A percentile compares a stretch with the other conserved stretches of the same genome.
Evolutionary conservation across 202 grass and related monocot species (phyloP).

Genomic region (Panicum hallii): DNA sequence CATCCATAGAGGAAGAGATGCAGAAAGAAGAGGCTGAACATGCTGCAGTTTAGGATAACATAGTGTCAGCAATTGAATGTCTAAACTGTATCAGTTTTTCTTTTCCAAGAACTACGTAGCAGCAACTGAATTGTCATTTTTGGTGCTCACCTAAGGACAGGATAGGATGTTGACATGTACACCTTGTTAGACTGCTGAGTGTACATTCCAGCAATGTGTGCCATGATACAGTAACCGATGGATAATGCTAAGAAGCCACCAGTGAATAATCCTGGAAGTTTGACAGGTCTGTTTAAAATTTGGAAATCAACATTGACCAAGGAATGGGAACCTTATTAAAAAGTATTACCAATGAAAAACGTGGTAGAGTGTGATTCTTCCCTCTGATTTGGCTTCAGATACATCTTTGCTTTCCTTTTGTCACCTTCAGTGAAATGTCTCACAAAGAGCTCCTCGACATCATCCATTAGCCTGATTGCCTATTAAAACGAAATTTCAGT

Average conservation of each 20-base stretch:
- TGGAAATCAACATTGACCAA: constrained; percentile 17
- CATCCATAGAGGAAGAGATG: constrained; percentile 83
- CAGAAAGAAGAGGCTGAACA: constrained; percentile 87
- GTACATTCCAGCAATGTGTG: constrained; percentile 75
- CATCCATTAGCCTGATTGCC: constrained; percentile 77
- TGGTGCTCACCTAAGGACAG: constrained; percentile 65
- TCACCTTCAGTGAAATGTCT: constrained; percentile 68
- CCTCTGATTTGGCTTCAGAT: constrained; percentile 67
- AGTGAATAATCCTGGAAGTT: constrained; percentile 66
- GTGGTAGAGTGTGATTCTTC: constrained; percentile 74
- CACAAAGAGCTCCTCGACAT: constrained; percentile 77
- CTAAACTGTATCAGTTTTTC: constrained; percentile 4
- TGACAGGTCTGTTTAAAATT: constrained; percentile 31
- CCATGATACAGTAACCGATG: constrained; percentile 81
- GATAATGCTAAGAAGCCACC: constrained; percentile 71
- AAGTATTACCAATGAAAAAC: constrained; percentile 74
- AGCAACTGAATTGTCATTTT: constrained; percentile 40
- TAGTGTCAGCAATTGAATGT: constrained; percentile 42
- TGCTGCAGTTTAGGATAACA: constrained; percentile 53
- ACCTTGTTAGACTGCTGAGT: constrained; percentile 68
- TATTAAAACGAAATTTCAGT: constrained; percentile 43
- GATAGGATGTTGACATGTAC: constrained; percentile 89
- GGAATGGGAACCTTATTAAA: constrained; percentile 17
- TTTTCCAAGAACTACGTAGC: constrained; percentile 18
- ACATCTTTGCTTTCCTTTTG: constrained; percentile 81